Percentiles rank a stretch among this genome's conserved stretches.
Evolutionary conservation across 2,329 filamentous ascomycete genomes (phyloP).

Genomic region (Didymella pomorum): DNA sequence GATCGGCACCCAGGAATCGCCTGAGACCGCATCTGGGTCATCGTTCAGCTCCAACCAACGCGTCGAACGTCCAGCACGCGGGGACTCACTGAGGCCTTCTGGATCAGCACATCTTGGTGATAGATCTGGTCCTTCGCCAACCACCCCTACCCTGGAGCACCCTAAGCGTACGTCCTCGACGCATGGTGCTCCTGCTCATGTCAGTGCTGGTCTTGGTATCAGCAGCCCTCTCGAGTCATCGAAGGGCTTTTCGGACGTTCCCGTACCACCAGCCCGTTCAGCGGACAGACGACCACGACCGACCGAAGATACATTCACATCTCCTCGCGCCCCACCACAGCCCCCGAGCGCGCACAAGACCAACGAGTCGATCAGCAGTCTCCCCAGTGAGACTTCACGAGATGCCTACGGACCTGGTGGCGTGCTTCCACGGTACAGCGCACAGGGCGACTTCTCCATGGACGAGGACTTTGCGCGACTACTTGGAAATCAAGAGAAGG

Average conservation of each 20-base stretch:
- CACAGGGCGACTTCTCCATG: conserved; percentile 87
- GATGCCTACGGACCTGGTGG: conserved; percentile 34
- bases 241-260: conserved; percentile 54
- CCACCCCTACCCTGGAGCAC: conserved; percentile 50
- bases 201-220: conserved; percentile 54
- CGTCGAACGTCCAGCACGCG: conserved; percentile 62
- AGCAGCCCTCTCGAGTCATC: conserved; percentile 52
- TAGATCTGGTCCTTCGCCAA: conserved; percentile 52
- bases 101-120: conserved; percentile 68
- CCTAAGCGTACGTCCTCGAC: conserved; percentile 54
- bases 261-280: conserved; percentile 56
- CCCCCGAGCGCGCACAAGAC: conserved; percentile 53
- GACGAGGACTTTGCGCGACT: conserved; percentile 96
- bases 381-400: conserved; percentile 52
- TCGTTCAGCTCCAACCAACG: conserved; percentile 52
- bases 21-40: conserved; percentile 42
- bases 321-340: conserved; percentile 56
- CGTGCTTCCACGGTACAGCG: conserved; percentile 64
- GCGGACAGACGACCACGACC: conserved; percentile 56
- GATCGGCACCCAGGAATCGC: conserved; percentile 47
- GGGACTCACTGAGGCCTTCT: conserved; percentile 66
- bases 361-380: conserved; percentile 56
- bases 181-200: conserved; percentile 37
- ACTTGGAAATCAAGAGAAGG: conserved; percentile 73
- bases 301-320: conserved; percentile 53